These are phyloP conservation scores for Baorangia bicolor DNA, from an alignment of 768 basidiomycete species.

Conservation along the genomic window DNA sequence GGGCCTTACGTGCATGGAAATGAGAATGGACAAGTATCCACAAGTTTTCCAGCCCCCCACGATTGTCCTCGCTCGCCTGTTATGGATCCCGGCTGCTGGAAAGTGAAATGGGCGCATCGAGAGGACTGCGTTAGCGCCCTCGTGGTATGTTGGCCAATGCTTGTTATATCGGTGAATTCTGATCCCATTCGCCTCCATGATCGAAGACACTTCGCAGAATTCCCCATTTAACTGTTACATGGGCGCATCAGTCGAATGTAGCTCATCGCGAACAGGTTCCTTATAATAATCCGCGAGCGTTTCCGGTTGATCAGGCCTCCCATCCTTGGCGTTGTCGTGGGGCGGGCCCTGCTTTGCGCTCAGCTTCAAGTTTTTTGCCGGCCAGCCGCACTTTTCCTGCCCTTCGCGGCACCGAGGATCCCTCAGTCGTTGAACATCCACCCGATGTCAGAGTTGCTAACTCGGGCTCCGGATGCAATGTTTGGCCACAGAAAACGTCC, in stretches of 20 bases:
- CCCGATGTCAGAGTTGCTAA: not conserved
- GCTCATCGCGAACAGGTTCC: slow-evolving; percentile 16
- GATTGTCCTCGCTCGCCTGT: slow-evolving; percentile 48
- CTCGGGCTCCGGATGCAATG: not conserved
- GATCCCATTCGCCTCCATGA: not conserved
- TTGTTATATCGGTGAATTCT: not conserved
- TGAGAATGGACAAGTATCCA: slow-evolving; percentile 18
- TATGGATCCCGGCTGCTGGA: slow-evolving; percentile 69
- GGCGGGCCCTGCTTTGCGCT: slow-evolving; percentile 2
- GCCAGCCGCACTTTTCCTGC: slow-evolving; percentile 16
- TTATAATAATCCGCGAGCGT: slow-evolving; percentile 11
- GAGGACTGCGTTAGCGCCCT: slow-evolving; percentile 74
- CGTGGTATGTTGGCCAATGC: slow-evolving; percentile 45
- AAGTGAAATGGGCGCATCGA: slow-evolving; percentile 76
- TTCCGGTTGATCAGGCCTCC: slow-evolving; percentile 2
- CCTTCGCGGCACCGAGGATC: slow-evolving; percentile 4
- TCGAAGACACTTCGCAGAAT: slow-evolving; percentile 64
- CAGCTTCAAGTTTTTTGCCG: slow-evolving; percentile 15
- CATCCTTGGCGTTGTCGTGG: slow-evolving; percentile 23
- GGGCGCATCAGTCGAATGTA: slow-evolving; percentile 64
- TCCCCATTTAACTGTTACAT: slow-evolving; percentile 72
- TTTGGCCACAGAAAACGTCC: slow-evolving; percentile 15
- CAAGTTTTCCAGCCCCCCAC: slow-evolving; percentile 49
- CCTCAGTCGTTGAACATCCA: not conserved
- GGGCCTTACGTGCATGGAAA: slow-evolving; percentile 25